Evolutionary conservation across 2,329 filamentous ascomycete species (phyloP), one percentile per base, ranked within the genome.

Genomic region (Tolypocladium amazonense): DNA sequence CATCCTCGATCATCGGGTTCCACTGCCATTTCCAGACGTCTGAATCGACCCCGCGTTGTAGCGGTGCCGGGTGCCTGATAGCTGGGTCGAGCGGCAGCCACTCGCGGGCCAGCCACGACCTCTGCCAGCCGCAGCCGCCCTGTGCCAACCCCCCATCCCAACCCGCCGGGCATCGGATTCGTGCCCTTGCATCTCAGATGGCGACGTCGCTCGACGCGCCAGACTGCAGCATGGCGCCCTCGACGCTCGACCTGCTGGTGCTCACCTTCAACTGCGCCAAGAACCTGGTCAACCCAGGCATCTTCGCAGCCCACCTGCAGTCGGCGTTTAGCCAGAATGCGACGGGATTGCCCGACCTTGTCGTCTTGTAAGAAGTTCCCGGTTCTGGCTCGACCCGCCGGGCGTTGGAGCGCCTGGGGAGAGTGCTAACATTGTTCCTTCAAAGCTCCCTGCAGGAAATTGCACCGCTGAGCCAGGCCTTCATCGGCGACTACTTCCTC

Each of bases 191-290:
- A 57, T 37, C 7, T 11, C 56, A 25, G 47, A 60, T 60, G 58
- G 58, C 58, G 39, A 59, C 54, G 53, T 59, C 60, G 39, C 27
- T 43, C 41, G 56, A 35, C 41, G 56, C n/a, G 56, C 56, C 56
- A 11, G 56, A 57, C 41, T 27, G 33, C 25, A 27, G 25, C 62
- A 72, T 72, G 76, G 69, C 74, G 58, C 68, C 72, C 57, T 78
- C 80, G 50, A 75, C 79, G 45, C 78, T 95, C 59, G 85, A 87
- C 67, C 75, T 92, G 59, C 88, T 96, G 68, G 81, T 96, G 63
- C 74, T 96, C 58, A 96, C 92, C 14, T 96, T 94, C 78, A 97
- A 97, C 71, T 95, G 90, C 69, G 93, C 83, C 38, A 89, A 90
- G 65, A 80, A 80, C 58, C 75, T 85, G 11, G 84, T 96, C 68